A percentile compares a stretch with the other conserved stretches of the same genome.
Conservation (phyloP, 192 early-diverging fungal species). For the Backusella tuberculispora region DNA sequence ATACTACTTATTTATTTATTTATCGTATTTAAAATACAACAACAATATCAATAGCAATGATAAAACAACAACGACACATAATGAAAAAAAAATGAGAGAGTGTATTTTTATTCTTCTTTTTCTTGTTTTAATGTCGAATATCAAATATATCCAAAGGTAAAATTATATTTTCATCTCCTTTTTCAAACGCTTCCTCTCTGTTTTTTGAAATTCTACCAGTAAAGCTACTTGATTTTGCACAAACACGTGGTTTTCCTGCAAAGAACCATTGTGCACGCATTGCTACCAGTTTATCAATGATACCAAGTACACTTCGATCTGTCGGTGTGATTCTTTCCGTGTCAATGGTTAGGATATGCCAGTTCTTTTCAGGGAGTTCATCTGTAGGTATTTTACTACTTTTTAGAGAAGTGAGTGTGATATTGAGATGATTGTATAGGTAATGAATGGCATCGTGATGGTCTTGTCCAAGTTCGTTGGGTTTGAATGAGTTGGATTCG, state of each 20-base stretch:
- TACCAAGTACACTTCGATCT: slow-evolving; percentile 33
- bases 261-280: slow-evolving; percentile 44
- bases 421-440: slow-evolving; percentile 33
- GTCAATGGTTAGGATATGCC: slow-evolving; percentile 28
- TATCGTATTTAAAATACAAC: slow-evolving; percentile 2
- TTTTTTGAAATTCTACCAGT: slow-evolving; percentile 35
- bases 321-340: not conserved
- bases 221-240: slow-evolving; percentile 39
- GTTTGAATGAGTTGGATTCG: slow-evolving; percentile 42
- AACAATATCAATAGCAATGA: not conserved
- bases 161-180: slow-evolving; percentile 24
- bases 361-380: slow-evolving; percentile 27
- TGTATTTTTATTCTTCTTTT: not conserved
- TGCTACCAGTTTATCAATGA: slow-evolving; percentile 45
- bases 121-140: slow-evolving; percentile 11
- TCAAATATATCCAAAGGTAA: slow-evolving; percentile 20
- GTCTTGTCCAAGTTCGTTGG: slow-evolving; percentile 21
- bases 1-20: slow-evolving; percentile 10
- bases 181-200: slow-evolving; percentile 18
- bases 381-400: slow-evolving; percentile 16
- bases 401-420: slow-evolving; percentile 31
- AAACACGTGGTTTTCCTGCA: slow-evolving; percentile 34
- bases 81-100: not conserved
- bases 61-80: not conserved
- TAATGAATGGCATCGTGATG: slow-evolving; percentile 42